Evolutionary conservation across 768 basidiomycete genomes (phyloP).

Genomic region (Russula dissimulans): DNA sequence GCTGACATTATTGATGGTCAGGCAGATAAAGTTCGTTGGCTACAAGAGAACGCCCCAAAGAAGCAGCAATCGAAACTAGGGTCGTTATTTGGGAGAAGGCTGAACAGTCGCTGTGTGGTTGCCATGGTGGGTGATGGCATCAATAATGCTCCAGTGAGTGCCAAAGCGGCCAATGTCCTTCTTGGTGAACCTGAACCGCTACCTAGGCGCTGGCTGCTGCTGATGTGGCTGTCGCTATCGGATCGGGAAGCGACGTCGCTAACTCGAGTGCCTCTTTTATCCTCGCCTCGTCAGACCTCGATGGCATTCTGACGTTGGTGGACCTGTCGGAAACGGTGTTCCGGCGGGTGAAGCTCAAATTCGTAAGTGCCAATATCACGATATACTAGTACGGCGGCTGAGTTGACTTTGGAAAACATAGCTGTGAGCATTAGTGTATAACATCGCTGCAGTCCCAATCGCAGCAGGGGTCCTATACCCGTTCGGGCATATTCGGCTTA

Average conservation of each 20-base stretch:
- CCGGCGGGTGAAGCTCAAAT: constrained; percentile 64
- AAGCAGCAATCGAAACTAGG: constrained; percentile 26
- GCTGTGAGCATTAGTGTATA: constrained; percentile 64
- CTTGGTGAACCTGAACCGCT: constrained; percentile 12
- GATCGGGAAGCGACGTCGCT: constrained; percentile 65
- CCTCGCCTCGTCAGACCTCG: constrained; percentile 59
- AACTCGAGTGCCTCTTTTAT: constrained; percentile 76
- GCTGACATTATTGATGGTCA: constrained; percentile 8
- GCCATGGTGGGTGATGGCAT: constrained; percentile 56
- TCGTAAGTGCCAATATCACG: constrained; percentile 36
- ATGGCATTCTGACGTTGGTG: constrained; percentile 47
- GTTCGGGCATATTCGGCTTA: constrained; percentile 51
- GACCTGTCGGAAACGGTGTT: constrained; percentile 58
- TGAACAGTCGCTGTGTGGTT: constrained; percentile 36
- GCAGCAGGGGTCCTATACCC: constrained; percentile 76
- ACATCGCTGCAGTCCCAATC: constrained; percentile 56
- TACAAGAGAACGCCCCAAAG: constrained; percentile 38
- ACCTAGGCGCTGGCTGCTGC: constrained; percentile 43
- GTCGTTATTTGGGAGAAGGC: constrained; percentile 20
- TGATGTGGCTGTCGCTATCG: constrained; percentile 51
- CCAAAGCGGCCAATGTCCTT: neutral
- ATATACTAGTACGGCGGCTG: neutral
- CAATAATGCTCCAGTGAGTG: constrained; percentile 48
- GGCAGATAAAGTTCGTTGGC: constrained; percentile 52
- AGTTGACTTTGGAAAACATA: constrained; percentile 22